Evolutionary conservation across 768 basidiomycete species (phyloP), one percentile per base, ranked within the genome.

Genomic region (Lactarius pseudohatsudake): DNA sequence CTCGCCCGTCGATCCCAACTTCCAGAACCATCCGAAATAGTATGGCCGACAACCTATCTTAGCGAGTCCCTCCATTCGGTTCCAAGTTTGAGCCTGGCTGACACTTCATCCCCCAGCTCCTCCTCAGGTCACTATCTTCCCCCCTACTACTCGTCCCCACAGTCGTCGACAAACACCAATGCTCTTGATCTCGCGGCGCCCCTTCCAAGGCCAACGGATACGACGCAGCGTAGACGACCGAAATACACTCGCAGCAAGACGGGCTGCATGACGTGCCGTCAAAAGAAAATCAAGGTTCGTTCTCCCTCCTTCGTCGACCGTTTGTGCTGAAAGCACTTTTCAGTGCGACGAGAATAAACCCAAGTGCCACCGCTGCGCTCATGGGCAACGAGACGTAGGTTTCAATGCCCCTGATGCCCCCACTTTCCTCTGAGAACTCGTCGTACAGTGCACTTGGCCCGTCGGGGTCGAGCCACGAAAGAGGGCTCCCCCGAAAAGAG

Each of bases 241-340:
- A 97, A 97, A 81, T 96, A 96, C 72, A 94, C 92, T 69, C 85
- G 95, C 72, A 93, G 91, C 78, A 95, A 96, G 80, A 94, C 94
- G 1, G 95, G 95, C 28, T 98, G 95, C 75, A 79, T 96, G 75
- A 95, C 92, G 53, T 98, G 95, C 83, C 85, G 95, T 72, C 85
- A 87, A 69, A 95, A 96, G 82, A 92, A 96, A 82, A 93, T 98
- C 74, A 97, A 97, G 85, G 92, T 91, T 69, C 62, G 83, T 74
- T 57, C 50, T n/a, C 64, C 2, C 16, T 18, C 28, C 30, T 32
- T 34, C 47, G 6, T 30, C 22, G 4, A 10, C 45, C 43, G 16
- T 28, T 16, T 30, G 50, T 57, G 56, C 47, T 67, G 40, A 61
- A 65, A 26, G 41, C 53, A 55, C 43, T 47, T 62, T 63, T 18